Evolutionary conservation across 257 asterid genomes (phyloP).

Genomic region (Petunia axillaris): DNA sequence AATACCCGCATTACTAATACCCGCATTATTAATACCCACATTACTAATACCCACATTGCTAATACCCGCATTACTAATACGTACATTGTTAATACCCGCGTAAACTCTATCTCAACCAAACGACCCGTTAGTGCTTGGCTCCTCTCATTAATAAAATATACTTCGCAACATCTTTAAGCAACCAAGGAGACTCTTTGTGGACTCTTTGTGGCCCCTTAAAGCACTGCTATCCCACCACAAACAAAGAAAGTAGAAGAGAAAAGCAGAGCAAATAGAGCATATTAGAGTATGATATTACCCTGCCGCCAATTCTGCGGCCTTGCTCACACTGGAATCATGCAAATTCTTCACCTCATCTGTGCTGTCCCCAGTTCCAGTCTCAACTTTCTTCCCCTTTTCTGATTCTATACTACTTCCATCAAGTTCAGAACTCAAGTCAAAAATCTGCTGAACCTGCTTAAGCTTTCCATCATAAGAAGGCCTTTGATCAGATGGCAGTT

Average conservation of each 20-base stretch:
- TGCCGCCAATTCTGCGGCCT: conserved; percentile 97
- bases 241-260: not conserved
- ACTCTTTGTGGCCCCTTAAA: not conserved
- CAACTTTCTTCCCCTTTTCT: conserved; percentile 84
- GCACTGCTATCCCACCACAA: not conserved
- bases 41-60: too few relatives aligned
- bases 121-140: not conserved
- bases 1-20: too few relatives aligned
- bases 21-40: too few relatives aligned
- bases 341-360: conserved; percentile 60
- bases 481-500: conserved; percentile 76
- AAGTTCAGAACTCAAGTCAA: conserved; percentile 68
- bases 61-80: too few relatives aligned
- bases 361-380: conserved; percentile 56
- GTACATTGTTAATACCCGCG: too few relatives aligned
- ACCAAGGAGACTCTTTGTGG: not conserved
- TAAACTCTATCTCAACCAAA: too few relatives aligned
- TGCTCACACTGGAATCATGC: conserved; percentile 79
- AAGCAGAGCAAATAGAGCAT: not conserved
- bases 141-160: not conserved
- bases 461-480: conserved; percentile 78
- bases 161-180: not conserved
- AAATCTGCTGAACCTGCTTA: conserved; percentile 72
- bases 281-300: conserved; percentile 49
- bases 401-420: conserved; percentile 55